Conservation (phyloP, 2,329 filamentous ascomycete genomes). For the Colletotrichum tofieldiae region DNA sequence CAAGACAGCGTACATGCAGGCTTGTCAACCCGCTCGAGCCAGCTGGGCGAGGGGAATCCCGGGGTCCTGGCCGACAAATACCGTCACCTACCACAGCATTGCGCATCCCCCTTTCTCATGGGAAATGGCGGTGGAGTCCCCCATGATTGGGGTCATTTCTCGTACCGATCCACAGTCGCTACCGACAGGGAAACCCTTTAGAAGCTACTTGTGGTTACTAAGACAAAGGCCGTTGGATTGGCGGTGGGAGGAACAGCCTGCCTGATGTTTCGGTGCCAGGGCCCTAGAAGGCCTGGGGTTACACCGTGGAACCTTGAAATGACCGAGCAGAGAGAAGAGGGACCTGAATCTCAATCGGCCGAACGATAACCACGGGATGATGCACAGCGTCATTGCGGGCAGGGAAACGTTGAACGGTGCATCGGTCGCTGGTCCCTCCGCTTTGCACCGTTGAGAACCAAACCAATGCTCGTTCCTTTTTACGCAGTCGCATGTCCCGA, state of each 20-base stretch:
- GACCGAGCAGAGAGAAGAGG: conserved; percentile 23
- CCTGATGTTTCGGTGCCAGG: conserved; percentile 17
- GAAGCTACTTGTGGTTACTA: conserved; percentile 18
- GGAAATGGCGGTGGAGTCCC: conserved; percentile 39
- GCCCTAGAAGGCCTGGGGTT: conserved; percentile 7
- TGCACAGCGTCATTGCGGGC: conserved; percentile 24
- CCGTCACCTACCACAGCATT: conserved; percentile 12
- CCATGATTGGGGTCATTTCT: conserved; percentile 40
- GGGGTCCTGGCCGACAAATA: conserved; percentile 9
- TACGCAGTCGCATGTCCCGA: neutral
- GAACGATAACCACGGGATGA: conserved; percentile 16
- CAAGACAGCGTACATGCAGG: conserved; percentile 20
- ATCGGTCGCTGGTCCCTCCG: conserved; percentile 4
- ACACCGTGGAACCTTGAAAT: conserved; percentile 37
- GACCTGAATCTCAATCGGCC: conserved; percentile 36
- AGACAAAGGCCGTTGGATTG: conserved; percentile 20
- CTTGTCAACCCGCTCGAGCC: neutral
- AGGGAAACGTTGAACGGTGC: conserved; percentile 6
- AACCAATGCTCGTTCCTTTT: conserved; percentile 7
- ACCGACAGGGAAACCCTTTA: conserved; percentile 26
- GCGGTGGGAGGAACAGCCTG: conserved; percentile 20
- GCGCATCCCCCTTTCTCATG: conserved; percentile 10
- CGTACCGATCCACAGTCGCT: conserved; percentile 20
- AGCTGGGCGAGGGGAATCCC: conserved; percentile 4
- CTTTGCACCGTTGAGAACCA: conserved; percentile 13